Evolutionary conservation across 2,329 filamentous ascomycete species (phyloP).

Genomic region (Aureobasidium sp.): DNA sequence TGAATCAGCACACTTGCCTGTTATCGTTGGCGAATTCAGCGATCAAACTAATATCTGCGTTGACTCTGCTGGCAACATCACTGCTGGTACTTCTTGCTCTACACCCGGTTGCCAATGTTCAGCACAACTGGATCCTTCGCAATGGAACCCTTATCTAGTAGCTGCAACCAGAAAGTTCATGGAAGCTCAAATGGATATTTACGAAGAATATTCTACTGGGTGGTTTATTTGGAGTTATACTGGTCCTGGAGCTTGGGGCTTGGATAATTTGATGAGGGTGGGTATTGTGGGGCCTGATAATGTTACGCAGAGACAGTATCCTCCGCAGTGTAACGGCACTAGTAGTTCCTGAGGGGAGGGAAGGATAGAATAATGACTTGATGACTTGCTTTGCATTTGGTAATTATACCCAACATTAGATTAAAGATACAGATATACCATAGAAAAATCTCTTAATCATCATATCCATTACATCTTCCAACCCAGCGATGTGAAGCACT

Average conservation of each 20-base stretch:
- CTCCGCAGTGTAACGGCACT: slow-evolving; percentile 15
- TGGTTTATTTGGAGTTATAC: slow-evolving; percentile 48
- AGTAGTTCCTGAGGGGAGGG: too few species aligned
- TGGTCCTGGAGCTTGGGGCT: slow-evolving; percentile 34
- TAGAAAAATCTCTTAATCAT: too few species aligned
- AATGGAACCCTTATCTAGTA: slow-evolving; percentile 31
- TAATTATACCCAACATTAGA: too few species aligned
- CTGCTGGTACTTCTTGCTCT: slow-evolving; percentile 24
- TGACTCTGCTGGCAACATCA: slow-evolving; percentile 45
- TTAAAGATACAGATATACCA: too few species aligned
- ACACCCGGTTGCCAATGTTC: slow-evolving; percentile 31
- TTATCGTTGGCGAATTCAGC: slow-evolving; percentile 50
- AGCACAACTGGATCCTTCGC: slow-evolving; percentile 39
- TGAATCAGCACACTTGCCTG: slow-evolving; percentile 25
- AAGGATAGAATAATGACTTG: too few species aligned
- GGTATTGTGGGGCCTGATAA: slow-evolving; percentile 30
- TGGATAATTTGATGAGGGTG: slow-evolving; percentile 30
- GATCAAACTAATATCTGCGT: slow-evolving; percentile 45
- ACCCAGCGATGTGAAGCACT: too few species aligned
- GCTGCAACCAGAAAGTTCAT: slow-evolving; percentile 43
- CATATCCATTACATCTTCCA: too few species aligned
- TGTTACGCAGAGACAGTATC: slow-evolving; percentile 24
- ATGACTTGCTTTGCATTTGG: too few species aligned
- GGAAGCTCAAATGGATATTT: slow-evolving; percentile 46
- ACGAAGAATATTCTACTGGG: slow-evolving; percentile 41